Evolutionary conservation across 768 basidiomycete species (phyloP), one percentile per base, ranked within the genome.

Genomic region (Suillus luteus): DNA sequence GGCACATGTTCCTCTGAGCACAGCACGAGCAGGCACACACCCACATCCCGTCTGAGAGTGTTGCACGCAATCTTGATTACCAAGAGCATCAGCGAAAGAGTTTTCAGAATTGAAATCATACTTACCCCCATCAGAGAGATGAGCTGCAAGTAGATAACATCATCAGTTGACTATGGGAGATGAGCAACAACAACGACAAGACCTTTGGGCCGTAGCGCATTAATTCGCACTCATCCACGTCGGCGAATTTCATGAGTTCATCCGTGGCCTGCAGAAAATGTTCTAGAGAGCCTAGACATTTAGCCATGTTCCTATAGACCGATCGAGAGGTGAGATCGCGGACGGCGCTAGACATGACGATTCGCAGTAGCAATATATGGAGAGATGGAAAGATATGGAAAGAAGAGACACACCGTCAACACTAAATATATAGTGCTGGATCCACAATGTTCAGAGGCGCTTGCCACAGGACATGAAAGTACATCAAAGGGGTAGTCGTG

Each of bases 111-210:
- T 7, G 51, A 52, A 40, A 37, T 58, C 63, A 65, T 67, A 68
- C 62, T 74, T 79, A 86, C 85, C 84, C 86, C 84, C 55, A 80
- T 75, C 64, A 86, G 67, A 22, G 77, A 72, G 59, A 86, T 76
- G 60, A 86, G 75, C 85, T 86, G 66, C 54, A 31, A 6, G 19
- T 3, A 37, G 15, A 55, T 3, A 59, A 61, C 15, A 43, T 46
- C 10, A 11, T 49, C 33, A 57, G 11, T 38, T 1, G 41, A 27
- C 72, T 43, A 69, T 63, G 65, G 55, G 60, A 51, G 24, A 41
- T 6, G 5, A 27, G 37, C 27, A 37, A 24, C 40, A 35, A 41
- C 1, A 24, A n/a, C 8, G 24, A 11, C 1, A 19, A 19, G 5
- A 72, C 75, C 69, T 76, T 77, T 68, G 70, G 68, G 24, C 65